Evolutionary conservation across 306 rosid genomes (phyloP), one percentile per base, ranked within the genome.

Genomic region (Pachyrhizus erosus): DNA sequence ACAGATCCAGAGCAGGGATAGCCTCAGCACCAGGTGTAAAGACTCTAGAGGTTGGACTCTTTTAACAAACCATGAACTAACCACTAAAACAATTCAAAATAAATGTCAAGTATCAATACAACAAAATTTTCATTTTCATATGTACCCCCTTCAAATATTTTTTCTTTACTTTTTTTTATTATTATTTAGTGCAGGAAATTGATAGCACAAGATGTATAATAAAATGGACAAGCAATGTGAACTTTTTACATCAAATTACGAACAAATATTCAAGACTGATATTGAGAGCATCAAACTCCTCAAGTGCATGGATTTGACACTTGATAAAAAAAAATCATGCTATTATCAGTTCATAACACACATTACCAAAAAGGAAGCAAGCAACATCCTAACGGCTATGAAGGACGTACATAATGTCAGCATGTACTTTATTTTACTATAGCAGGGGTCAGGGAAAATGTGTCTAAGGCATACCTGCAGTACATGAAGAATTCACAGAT

Each of bases 401-500:
- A 55, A 82, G 17, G 45, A 66, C 54, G 15, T 39, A 9, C 21
- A 24, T 73, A 23, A 37, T 27, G 42, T 48, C 43, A 26, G 33
- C 1, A 1, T 46, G 71, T 17, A 24, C 10, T n/a, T 24, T 26
- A 64, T 17, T 68, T 18, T 37, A 14, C 23, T 3, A 8, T 45
- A 75, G 33, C 26, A 61, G 40, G 58, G 58, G 57, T 46, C 5
- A 68, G 21, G 7, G 46, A 57, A 13, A 0, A 3, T 43, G 34
- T 2, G 21, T 33, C 23, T 17, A 18, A 54, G 66, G 55, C 45
- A 52, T 76, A 90, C 99, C 99, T 77, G 99, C 98, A 83, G 99
- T 96, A 80, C 99, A 96, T 11, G 99, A 82, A 84, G 97, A 96
- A 83, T 86, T 96, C 60, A 85, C 84, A 83, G 99, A 86, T 75